Evolutionary conservation across 148 eudicot genomes (phyloP).

Genomic region (Rhododendron simsii): DNA sequence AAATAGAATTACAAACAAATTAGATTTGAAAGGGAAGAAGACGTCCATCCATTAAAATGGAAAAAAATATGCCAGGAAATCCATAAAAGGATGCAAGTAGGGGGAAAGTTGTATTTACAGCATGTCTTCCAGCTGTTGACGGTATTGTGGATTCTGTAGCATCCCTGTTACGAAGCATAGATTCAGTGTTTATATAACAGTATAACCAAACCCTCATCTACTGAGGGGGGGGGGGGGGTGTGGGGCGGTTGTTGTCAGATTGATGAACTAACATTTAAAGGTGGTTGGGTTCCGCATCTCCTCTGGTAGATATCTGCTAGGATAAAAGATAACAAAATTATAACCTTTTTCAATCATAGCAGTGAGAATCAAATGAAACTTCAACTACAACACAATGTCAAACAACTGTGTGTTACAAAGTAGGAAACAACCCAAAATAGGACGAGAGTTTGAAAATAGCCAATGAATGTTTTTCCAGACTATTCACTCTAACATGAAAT

Average conservation of each 20-base stretch:
- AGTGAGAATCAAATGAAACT: not conserved
- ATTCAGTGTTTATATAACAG: not conserved
- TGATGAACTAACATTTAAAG: slow-evolving; percentile 79
- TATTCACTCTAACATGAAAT: not conserved
- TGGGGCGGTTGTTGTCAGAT: not conserved
- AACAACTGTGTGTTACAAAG: not conserved
- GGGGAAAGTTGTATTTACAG: slow-evolving; percentile 48
- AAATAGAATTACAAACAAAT: not conserved
- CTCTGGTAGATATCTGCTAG: slow-evolving; percentile 82
- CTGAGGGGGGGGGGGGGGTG: not conserved
- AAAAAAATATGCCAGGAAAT: not conserved
- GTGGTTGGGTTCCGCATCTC: slow-evolving; percentile 98
- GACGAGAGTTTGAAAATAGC: not conserved
- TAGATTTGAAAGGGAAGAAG: not conserved
- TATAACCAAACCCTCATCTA: not conserved
- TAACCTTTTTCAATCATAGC: not conserved
- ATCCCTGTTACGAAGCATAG: slow-evolving; percentile 57
- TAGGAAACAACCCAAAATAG: not conserved
- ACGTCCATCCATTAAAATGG: not conserved
- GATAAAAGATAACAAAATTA: slow-evolving; percentile 3
- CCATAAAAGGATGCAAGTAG: not conserved
- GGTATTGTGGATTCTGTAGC: slow-evolving; percentile 90
- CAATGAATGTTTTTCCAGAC: not conserved
- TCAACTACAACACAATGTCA: not conserved
- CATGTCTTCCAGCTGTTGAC: slow-evolving; percentile 92